Evolutionary conservation across 805 yeast species (phyloP), one percentile per base, ranked within the genome.

Genomic region (Cyberlindnera xishuangbannaensis): DNA sequence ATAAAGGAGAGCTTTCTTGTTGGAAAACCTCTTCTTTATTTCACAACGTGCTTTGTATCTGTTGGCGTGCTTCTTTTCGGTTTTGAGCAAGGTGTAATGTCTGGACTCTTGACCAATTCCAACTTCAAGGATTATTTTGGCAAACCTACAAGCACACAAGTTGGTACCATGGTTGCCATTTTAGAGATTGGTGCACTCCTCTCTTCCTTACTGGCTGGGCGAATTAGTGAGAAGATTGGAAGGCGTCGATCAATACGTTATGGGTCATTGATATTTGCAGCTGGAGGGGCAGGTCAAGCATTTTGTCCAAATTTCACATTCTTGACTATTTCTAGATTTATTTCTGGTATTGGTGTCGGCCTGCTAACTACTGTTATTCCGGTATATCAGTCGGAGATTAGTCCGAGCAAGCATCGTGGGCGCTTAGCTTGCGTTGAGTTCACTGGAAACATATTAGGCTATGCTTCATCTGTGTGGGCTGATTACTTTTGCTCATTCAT

Each of bases 261-360:
- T 34, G 96, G 97, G 5, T 83, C 95, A 1, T 47, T 76, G 10
- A 63, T 85, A 6, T 86, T 86, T 51, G 78, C 83, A 30, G 45
- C 83, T 18, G 95, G 96, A 10, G 95, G 95, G 2, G 52, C 67
- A 1, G 54, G 85, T 28, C 95, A 86, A 58, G 69, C 87, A 2
- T 63, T 70, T 40, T 69, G 90, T 3, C 50, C 57, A 6, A 67
- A 65, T 41, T 67, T 84, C 54, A 50, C 57, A 44, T 49, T 72
- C 27, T 68, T 86, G 62, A 75, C 80, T n/a, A 48, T 76, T 11
- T 95, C 95, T 3, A 64, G 95, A 47, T 73, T 83, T 19, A 69
- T 85, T 28, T 70, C 84, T 25, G 95, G 96, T 13, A 45, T 85
- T n/a, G 95, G 95, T 2, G 88, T 86, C 17, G 96, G 96, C 4